These are phyloP conservation scores for Cadophora luteo-olivacea DNA, from an alignment of 2,329 filamentous ascomycete genomes.

Conservation along the genomic window DNA sequence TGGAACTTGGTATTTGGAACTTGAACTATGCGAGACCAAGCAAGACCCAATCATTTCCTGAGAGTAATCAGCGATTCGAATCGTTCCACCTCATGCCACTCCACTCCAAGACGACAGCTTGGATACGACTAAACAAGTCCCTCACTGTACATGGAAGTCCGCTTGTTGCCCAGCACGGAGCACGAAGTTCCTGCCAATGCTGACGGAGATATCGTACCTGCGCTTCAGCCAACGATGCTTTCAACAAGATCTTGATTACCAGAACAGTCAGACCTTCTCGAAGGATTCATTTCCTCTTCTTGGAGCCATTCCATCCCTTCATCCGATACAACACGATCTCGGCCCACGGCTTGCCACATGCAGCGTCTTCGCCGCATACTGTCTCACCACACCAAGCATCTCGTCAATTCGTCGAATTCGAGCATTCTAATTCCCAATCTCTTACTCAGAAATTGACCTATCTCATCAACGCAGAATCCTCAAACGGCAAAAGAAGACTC, in stretches of 20 bases:
- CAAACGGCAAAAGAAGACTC: slow-evolving; percentile 5
- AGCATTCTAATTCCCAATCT: neutral
- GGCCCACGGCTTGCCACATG: neutral
- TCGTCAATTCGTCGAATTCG: neutral
- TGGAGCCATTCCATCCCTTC: neutral
- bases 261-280: neutral
- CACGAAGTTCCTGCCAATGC: neutral
- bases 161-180: neutral
- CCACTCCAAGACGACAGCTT: no score
- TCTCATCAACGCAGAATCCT: neutral
- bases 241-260: neutral
- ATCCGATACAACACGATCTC: neutral
- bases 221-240: neutral
- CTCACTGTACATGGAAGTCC: neutral
- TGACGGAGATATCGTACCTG: neutral
- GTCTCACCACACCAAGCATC: neutral
- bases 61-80: neutral
- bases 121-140: neutral
- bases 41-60: neutral
- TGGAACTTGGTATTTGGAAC: neutral
- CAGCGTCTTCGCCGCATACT: neutral
- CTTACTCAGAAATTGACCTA: neutral
- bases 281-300: slow-evolving; percentile 2
- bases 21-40: neutral
- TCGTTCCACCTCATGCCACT: neutral